A percentile compares a stretch with the other conserved stretches of the same genome.
These are phyloP conservation scores for Olyra latifolia DNA, from an alignment of 176 grass and related monocot species.

Conservation along the genomic window DNA sequence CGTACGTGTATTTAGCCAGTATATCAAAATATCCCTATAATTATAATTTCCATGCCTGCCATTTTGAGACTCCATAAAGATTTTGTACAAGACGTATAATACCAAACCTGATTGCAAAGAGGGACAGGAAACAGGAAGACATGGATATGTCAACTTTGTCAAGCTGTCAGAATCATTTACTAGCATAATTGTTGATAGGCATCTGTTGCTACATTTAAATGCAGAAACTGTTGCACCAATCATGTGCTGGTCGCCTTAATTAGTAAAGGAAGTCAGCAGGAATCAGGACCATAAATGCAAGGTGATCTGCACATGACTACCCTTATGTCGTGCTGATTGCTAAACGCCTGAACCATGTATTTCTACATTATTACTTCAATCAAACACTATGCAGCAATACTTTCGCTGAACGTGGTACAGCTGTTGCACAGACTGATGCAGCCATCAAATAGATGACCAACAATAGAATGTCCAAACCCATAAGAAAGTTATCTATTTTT, in stretches of 20 bases:
- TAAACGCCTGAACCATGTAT: neutral
- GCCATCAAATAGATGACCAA: neutral
- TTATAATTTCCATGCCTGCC: neutral
- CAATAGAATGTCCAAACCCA: neutral
- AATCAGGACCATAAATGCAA: neutral
- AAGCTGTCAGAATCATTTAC: slow-evolving; percentile 5
- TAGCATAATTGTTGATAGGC: neutral
- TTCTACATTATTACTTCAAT: neutral
- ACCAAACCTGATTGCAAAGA: neutral
- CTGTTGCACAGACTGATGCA: slow-evolving; percentile 4
- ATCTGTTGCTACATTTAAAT: neutral
- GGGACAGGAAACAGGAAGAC: neutral
- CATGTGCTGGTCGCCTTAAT: neutral
- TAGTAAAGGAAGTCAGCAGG: neutral
- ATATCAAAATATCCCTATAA: no score
- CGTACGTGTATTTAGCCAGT: no score
- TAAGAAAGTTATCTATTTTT: neutral
- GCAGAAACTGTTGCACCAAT: neutral
- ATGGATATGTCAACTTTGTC: no score
- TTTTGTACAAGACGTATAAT: neutral
- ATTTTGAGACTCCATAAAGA: neutral
- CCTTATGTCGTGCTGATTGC: neutral
- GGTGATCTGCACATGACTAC: neutral
- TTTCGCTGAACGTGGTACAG: neutral
- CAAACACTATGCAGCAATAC: slow-evolving; percentile 2